Evolutionary conservation across 1,284 basidiomycete genomes (phyloP), one percentile per base, ranked within the genome.

Genomic region (Exobasidium rhododendri): DNA sequence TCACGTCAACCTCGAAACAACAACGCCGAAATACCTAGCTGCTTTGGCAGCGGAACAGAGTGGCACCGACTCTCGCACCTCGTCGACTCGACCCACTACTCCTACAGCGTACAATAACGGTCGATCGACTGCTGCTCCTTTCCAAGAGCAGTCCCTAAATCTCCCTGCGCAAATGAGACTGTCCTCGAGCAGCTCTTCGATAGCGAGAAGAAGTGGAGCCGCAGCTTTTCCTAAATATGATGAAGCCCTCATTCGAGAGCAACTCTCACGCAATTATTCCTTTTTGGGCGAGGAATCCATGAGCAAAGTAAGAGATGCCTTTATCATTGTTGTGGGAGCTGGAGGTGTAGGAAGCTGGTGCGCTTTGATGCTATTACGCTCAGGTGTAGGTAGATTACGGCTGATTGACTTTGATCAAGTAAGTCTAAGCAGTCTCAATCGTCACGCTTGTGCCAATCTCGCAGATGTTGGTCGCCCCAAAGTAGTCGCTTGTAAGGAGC

Each of bases 281-380:
- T 97, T 98, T 82, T 89, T 98, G 53, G 92, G 92, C 0, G 91
- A 94, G 32, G 89, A 93, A 40, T 86, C 87, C 26, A 96, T 97
- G 92, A 78, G 82, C 11, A 87, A 86, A 71, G 85, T 98, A 47
- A 84, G 96, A 61, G 79, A 84, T 24, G 86, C 87, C 5, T 87
- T 85, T 20, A 92, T 97, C 2, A 91, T 92, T 22, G 84, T 98
- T 24, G 86, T 98, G 6, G 96, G 96, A 2, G 92, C 93, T 67
- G 96, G 96, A 61, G 96, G 96, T 4, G 96, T 99, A 0, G 94
- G 94, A 0, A 92, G 90, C 71, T 94, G 92, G 89, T 89, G 88
- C 28, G 93, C 94, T 4, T 86, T 94, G 31, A 97, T 97, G 92
- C 86, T 79, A 0, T 61, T 79, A 17, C 73, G 77, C 35, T 75